Percentiles rank a stretch among this genome's conserved stretches.
Evolutionary conservation across 257 asterid genomes (phyloP).

Genomic region (Echium plantagineum): DNA sequence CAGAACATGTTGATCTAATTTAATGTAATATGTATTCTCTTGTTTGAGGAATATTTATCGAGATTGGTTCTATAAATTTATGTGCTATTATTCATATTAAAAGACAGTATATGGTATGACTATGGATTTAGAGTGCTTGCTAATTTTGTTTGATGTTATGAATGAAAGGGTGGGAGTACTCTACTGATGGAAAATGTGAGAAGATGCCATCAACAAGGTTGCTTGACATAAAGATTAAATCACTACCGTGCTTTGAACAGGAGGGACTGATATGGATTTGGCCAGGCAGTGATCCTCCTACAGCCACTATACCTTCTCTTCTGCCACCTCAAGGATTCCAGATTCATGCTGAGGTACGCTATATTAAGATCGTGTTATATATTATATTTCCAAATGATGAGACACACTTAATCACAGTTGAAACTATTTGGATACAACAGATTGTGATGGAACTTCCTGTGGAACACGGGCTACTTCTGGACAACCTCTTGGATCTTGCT

Average conservation of each 20-base stretch:
- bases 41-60: neutral
- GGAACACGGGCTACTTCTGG: conserved; percentile 83
- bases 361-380: neutral
- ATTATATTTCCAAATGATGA: neutral
- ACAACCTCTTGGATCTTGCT: conserved; percentile 95
- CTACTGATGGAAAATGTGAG: conserved; percentile 84
- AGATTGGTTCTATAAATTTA: neutral
- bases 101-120: conserved; percentile 1
- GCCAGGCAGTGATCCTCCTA: conserved; percentile 91
- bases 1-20: neutral
- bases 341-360: conserved; percentile 83
- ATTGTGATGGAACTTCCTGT: conserved; percentile 92
- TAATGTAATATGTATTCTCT: neutral
- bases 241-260: conserved; percentile 88
- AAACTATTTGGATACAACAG: conserved; percentile 23
- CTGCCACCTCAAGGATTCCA: conserved; percentile 81
- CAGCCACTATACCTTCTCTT: conserved; percentile 64
- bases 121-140: neutral
- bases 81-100: neutral
- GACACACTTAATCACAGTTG: neutral
- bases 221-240: conserved; percentile 52
- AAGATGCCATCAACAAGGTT: conserved; percentile 90
- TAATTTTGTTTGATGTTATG: conserved; percentile 12
- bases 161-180: conserved; percentile 74
- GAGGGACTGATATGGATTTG: conserved; percentile 96